Percentiles rank a stretch among this genome's conserved stretches.
phyloP scores from a whole-genome alignment of 495 filamentous ascomycete genomes.

The Cenococcum geophilum region DNA sequence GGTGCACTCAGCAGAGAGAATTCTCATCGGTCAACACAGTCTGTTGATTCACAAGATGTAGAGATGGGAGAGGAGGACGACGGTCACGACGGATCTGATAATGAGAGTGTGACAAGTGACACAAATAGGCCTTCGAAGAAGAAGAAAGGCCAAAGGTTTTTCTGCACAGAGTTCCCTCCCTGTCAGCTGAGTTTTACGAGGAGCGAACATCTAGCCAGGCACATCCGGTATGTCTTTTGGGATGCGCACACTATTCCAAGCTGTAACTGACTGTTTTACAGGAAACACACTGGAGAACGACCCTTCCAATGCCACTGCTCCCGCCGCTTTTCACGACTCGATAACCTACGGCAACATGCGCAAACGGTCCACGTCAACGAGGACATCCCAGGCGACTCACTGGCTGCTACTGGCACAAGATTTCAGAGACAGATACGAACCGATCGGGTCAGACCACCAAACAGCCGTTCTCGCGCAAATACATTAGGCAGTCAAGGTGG shows the following conservation, averaged over 20 bases:
- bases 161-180: conserved; percentile 93
- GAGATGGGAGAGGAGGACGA: conserved; percentile 73
- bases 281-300: conserved; percentile 96
- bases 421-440: conserved; percentile 94
- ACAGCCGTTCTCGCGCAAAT: conserved; percentile 63
- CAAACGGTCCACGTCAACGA: conserved; percentile 98
- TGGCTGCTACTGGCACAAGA: conserved; percentile 86
- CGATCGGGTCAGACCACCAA: conserved; percentile 66
- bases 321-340: conserved; percentile 89
- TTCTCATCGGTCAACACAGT: conserved; percentile 58
- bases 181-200: conserved; percentile 93
- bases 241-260: not conserved
- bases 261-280: conserved; percentile 32
- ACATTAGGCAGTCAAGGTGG: conserved; percentile 63
- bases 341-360: conserved; percentile 94
- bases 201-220: conserved; percentile 90
- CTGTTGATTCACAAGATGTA: conserved; percentile 64
- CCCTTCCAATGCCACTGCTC: conserved; percentile 97
- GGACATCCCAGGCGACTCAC: conserved; percentile 86
- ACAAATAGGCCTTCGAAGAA: conserved; percentile 68
- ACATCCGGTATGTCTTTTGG: conserved; percentile 65
- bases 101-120: conserved; percentile 65
- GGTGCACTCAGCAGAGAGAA: conserved; percentile 49
- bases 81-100: conserved; percentile 68
- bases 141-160: conserved; percentile 96